Percentiles rank a stretch among this genome's conserved stretches.
Conservation (phyloP, 2,329 filamentous ascomycete genomes). For the Sclerotinia spermophila region DNA sequence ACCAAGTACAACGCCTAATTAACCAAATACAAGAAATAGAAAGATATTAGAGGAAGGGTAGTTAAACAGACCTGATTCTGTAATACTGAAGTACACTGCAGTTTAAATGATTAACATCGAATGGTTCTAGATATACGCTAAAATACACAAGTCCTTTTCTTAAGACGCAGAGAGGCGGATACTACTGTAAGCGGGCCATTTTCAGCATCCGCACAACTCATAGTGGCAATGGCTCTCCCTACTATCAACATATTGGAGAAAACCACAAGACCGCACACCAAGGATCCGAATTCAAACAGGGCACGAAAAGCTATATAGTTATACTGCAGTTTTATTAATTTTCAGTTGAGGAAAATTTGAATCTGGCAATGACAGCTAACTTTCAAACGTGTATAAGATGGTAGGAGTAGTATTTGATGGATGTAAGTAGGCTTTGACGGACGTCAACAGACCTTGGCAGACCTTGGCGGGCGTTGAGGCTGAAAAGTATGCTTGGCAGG, state of each 20-base stretch:
- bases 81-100: background rate
- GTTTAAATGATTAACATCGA: background rate
- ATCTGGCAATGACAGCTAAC: background rate
- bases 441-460: no score
- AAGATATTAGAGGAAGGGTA: background rate
- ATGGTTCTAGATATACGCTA: no score
- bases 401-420: no score
- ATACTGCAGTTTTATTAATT: background rate
- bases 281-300: constrained; percentile 53
- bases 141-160: background rate
- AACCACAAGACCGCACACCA: constrained; percentile 48
- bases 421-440: no score
- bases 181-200: constrained; percentile 50
- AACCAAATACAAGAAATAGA: constrained; percentile 19
- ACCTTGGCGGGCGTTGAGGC: no score
- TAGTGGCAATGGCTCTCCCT: constrained; percentile 51
- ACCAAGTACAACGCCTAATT: constrained; percentile 30
- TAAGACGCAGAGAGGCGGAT: background rate
- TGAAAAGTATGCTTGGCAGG: no score
- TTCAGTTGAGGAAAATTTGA: background rate
- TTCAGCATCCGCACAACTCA: constrained; percentile 49
- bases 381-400: no score
- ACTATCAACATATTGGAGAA: constrained; percentile 51
- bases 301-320: constrained; percentile 35
- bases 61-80: background rate